These are phyloP conservation scores for Brassica juncea DNA, from an alignment of 345 rosid genomes.

Conservation along the genomic window DNA sequence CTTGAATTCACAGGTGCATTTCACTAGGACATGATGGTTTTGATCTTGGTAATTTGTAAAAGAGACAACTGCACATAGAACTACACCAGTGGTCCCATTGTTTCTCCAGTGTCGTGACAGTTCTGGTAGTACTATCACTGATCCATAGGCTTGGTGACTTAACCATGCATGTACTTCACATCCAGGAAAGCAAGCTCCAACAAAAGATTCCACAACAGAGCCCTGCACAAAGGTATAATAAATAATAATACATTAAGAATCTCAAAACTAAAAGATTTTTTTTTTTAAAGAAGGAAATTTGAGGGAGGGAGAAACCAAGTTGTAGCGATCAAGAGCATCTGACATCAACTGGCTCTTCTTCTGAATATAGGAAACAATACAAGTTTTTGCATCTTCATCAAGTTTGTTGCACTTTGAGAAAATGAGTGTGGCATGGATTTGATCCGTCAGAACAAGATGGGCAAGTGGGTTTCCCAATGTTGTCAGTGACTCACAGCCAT, in stretches of 20 bases:
- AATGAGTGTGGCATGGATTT: slow-evolving; percentile 2
- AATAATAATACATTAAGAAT: background rate
- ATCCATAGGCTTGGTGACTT: slow-evolving; percentile 1
- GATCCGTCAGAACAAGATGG: background rate
- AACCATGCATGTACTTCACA: slow-evolving; percentile 23
- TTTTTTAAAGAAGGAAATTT: background rate
- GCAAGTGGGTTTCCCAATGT: background rate
- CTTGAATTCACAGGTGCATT: slow-evolving; percentile 16
- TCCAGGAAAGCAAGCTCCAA: slow-evolving; percentile 24
- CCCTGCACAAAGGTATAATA: slow-evolving; percentile 15
- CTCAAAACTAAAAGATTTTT: background rate
- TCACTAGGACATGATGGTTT: background rate
- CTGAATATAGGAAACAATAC: slow-evolving; percentile 7
- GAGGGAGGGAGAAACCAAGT: background rate
- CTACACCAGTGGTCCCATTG: background rate
- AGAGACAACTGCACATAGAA: slow-evolving; percentile 1
- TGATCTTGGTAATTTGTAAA: background rate
- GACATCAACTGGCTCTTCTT: background rate
- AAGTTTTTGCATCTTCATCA: slow-evolving; percentile 6
- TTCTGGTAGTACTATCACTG: background rate
- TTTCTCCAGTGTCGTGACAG: background rate
- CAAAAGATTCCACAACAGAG: background rate
- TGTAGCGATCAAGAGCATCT: slow-evolving; percentile 4
- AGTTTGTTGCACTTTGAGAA: slow-evolving; percentile 21
- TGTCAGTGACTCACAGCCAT: background rate